phyloP scores from a whole-genome alignment of 495 filamentous ascomycete species.

The Lasiosphaeria hispida region DNA sequence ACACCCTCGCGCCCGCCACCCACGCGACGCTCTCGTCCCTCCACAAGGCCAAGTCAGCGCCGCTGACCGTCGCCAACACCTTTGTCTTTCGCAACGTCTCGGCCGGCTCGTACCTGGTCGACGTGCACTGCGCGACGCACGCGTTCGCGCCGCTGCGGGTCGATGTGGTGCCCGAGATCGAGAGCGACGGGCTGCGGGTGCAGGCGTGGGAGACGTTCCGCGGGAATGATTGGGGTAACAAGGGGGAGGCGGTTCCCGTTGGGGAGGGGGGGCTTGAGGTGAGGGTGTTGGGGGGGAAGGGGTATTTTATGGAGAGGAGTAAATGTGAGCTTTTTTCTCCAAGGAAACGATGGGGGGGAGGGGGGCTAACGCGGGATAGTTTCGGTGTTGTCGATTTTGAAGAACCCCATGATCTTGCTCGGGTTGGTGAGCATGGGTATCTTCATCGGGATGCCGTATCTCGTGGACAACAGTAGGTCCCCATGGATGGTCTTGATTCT shows the following conservation, averaged over 20 bases:
- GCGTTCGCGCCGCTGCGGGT: slow-evolving; percentile 73
- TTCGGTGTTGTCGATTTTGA: slow-evolving; percentile 66
- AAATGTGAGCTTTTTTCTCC: slow-evolving; percentile 60
- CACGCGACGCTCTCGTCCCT: slow-evolving; percentile 67
- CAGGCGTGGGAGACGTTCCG: slow-evolving; percentile 80
- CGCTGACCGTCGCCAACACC: slow-evolving; percentile 60
- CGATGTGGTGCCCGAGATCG: slow-evolving; percentile 58
- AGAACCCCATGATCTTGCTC: slow-evolving; percentile 94
- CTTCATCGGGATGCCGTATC: slow-evolving; percentile 86
- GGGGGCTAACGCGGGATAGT: slow-evolving; percentile 25
- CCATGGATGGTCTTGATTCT: too few species aligned
- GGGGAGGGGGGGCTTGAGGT: slow-evolving; percentile 51
- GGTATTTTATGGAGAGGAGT: slow-evolving; percentile 68
- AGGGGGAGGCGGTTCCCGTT: slow-evolving; percentile 59
- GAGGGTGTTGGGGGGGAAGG: slow-evolving; percentile 58
- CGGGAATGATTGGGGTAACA: slow-evolving; percentile 85
- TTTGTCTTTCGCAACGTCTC: slow-evolving; percentile 71
- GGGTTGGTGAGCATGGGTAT: slow-evolving; percentile 74
- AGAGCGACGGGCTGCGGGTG: slow-evolving; percentile 48
- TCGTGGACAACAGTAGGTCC: slow-evolving; percentile 90
- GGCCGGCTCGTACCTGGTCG: slow-evolving; percentile 71
- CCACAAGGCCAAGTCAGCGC: slow-evolving; percentile 47
- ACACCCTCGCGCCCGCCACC: slow-evolving; percentile 62
- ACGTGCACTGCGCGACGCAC: slow-evolving; percentile 70
- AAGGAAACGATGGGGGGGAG: background rate